These are phyloP conservation scores for Coccomyxa subellipsoidea DNA, from an alignment of 163 green algal genomes.

Conservation along the genomic window DNA sequence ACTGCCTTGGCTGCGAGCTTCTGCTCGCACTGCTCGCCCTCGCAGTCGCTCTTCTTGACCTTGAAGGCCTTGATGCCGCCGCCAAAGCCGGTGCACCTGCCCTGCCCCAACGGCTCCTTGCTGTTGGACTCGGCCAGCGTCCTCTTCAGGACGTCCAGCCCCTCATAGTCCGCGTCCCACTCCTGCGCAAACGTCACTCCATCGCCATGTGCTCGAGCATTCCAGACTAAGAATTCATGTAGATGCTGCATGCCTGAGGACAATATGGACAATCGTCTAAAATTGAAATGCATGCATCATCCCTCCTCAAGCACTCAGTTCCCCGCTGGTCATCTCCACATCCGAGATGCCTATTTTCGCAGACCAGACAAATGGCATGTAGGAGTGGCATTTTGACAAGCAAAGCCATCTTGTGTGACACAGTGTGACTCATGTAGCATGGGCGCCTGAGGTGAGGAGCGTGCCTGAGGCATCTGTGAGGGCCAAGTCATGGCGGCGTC, in stretches of 20 bases:
- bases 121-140: not conserved
- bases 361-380: no score
- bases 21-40: not conserved
- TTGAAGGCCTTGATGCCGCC: conserved; percentile 5
- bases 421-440: not conserved
- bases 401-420: no score
- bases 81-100: not conserved
- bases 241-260: no score
- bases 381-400: no score
- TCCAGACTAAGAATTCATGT: no score
- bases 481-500: not conserved
- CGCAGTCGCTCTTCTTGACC: not conserved
- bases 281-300: no score
- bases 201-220: no score
- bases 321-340: no score
- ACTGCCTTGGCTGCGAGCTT: not conserved
- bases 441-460: not conserved
- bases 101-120: not conserved
- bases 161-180: not conserved
- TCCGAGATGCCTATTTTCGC: no score
- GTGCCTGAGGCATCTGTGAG: not conserved
- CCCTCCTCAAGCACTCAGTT: no score
- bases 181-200: not conserved
- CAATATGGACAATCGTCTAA: no score
- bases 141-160: not conserved